These are phyloP conservation scores for Nidula niveotomentosa DNA, from an alignment of 1,284 basidiomycete species.

Conservation along the genomic window DNA sequence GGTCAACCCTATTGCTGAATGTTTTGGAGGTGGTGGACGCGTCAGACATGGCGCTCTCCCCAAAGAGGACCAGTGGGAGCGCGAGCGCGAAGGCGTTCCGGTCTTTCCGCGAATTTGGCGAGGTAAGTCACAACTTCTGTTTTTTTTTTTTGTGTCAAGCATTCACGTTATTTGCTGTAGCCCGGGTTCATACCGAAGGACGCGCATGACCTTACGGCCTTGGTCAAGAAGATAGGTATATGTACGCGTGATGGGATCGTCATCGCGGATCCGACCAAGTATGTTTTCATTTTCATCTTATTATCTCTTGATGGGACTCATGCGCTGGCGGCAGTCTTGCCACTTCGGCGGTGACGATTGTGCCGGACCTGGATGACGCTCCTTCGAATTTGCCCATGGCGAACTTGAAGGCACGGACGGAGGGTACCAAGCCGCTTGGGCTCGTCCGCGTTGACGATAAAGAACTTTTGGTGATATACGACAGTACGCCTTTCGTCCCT, in stretches of 20 bases:
- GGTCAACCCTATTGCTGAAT: slow-evolving; percentile 43
- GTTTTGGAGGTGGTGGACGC: slow-evolving; percentile 48
- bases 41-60: slow-evolving; percentile 36
- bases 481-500: slow-evolving; percentile 44
- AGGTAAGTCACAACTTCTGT: slow-evolving; percentile 41
- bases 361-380: slow-evolving; percentile 63
- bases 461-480: slow-evolving; percentile 72
- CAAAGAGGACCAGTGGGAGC: slow-evolving; percentile 19
- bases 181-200: slow-evolving; percentile 69
- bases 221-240: slow-evolving; percentile 64
- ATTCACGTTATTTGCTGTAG: slow-evolving; percentile 30
- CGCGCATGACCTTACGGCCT: slow-evolving; percentile 53
- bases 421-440: slow-evolving; percentile 63
- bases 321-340: slow-evolving; percentile 30
- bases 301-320: slow-evolving; percentile 5
- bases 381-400: slow-evolving; percentile 38
- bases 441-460: slow-evolving; percentile 53
- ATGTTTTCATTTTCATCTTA: slow-evolving; percentile 17
- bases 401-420: slow-evolving; percentile 58
- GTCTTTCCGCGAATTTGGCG: slow-evolving; percentile 60
- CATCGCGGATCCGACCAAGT: slow-evolving; percentile 69
- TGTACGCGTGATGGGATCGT: slow-evolving; percentile 63
- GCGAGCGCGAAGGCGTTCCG: slow-evolving; percentile 16
- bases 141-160: not conserved
- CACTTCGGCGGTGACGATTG: slow-evolving; percentile 38